These are phyloP conservation scores for Chamaecyparis obtusa DNA, from an alignment of 75 land plant species.

Conservation along the genomic window DNA sequence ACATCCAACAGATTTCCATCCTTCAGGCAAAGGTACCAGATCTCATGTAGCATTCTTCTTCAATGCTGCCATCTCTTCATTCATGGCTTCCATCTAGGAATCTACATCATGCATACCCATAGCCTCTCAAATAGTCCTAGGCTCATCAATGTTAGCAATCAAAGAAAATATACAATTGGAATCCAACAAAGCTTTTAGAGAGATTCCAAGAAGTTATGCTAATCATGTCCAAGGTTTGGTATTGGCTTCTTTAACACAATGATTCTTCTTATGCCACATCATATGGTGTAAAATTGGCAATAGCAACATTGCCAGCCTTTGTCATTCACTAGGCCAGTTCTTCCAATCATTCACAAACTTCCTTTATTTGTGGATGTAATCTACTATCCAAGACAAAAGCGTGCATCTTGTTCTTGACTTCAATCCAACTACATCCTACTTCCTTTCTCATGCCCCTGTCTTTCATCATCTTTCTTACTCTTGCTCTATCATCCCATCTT, in stretches of 20 bases:
- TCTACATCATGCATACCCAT: no score
- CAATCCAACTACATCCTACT: conserved; percentile 17
- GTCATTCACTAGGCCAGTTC: not conserved
- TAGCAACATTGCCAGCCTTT: not conserved
- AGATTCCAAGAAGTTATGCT: not conserved
- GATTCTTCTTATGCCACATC: not conserved
- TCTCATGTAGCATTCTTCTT: no score
- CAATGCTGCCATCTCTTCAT: no score
- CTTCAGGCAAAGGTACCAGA: no score
- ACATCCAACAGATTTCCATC: no score
- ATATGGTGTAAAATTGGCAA: not conserved
- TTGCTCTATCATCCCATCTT: conserved; percentile 17
- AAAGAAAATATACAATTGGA: no score
- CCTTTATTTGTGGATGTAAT: conserved; percentile 10
- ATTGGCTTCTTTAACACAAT: not conserved
- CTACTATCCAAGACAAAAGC: conserved; percentile 2
- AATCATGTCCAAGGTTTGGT: not conserved
- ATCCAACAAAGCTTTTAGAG: not conserved
- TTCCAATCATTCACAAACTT: not conserved
- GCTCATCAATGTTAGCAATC: no score
- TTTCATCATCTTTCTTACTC: conserved; percentile 15
- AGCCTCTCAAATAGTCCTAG: no score
- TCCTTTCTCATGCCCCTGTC: conserved; percentile 13
- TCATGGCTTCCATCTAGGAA: no score
- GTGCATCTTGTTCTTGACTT: conserved; percentile 17